Base-by-base conservation (phyloP, 1,284 basidiomycete genomes). In the Cryptococcus sp. region DNA sequence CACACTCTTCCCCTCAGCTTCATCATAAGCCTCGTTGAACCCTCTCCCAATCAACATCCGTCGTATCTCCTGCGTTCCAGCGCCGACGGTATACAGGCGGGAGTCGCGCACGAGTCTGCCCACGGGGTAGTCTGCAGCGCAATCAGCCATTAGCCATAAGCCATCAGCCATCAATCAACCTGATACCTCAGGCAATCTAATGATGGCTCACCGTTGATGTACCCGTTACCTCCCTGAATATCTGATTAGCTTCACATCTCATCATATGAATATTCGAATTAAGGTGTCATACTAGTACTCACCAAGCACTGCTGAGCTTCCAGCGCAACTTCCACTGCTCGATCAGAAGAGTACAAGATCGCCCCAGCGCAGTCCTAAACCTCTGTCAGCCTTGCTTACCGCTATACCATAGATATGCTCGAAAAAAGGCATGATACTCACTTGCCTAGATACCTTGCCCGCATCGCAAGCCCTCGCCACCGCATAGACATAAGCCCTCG, bases 401-500 rank as follows among this genome's bases (percentile, higher is more conserved):
- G 10, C 27, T 35, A 35, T 35, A 35, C 16, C 11, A 20, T 0
- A 22, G 11, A 19, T 39, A 40, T 15, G 13, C 39, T n/a, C 25
- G 31, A 10, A n/a, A 3, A 3, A 47, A 7, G 16, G 50, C 11
- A 17, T 20, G 8, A 20, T 31, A 82, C 86, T 67, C 72, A 93
- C 91, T 70, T 87, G 81, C 64, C 93, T 84, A 71, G 90, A 93
- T 59, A 93, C 82, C 64, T 88, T 85, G 2, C 90, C 91, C 27
- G 81, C 80, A 77, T 95, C 93, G 73, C 91, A 94, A 19, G 91
- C 92, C 67, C 87, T 82, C 5, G 90, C 92, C 22, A 97, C 93
- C 23, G 91, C 89, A 77, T 97, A 97, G 47, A 95, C 91, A 75
- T 96, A 96, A 31, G 91, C 84, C 55, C 94, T 83, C 57, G 90